These are phyloP conservation scores for Ganoderma meredithae DNA, from an alignment of 1,284 basidiomycete species.

Conservation along the genomic window DNA sequence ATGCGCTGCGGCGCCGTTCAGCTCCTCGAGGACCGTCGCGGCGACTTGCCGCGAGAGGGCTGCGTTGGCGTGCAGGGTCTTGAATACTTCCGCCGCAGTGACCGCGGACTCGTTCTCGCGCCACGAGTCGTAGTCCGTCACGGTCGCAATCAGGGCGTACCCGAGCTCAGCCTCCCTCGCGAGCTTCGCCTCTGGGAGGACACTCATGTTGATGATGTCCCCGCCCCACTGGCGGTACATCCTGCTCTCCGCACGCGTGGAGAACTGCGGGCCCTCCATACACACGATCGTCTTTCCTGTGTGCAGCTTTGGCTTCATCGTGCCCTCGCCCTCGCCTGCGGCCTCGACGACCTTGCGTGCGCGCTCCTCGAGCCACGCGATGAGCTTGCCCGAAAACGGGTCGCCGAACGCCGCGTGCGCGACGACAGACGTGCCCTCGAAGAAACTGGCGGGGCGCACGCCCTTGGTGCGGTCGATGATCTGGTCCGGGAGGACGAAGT, in stretches of 20 bases:
- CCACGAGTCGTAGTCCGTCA: slow-evolving; percentile 94
- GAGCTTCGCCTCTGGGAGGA: slow-evolving; percentile 94
- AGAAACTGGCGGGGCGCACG: slow-evolving; percentile 86
- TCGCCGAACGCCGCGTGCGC: slow-evolving; percentile 96
- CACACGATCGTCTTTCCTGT: slow-evolving; percentile 89
- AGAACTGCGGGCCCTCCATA: slow-evolving; percentile 98
- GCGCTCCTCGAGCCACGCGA: slow-evolving; percentile 72
- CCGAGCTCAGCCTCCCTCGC: slow-evolving; percentile 95
- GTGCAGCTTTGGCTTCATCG: slow-evolving; percentile 72
- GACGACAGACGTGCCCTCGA: slow-evolving; percentile 83
- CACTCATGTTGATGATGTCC: slow-evolving; percentile 97
- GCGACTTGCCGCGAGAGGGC: slow-evolving; percentile 81
- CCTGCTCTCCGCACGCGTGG: slow-evolving; percentile 92
- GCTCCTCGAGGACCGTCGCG: slow-evolving; percentile 79
- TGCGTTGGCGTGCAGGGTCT: slow-evolving; percentile 88
- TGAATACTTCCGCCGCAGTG: slow-evolving; percentile 89
- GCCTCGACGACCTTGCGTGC: slow-evolving; percentile 71
- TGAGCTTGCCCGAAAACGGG: slow-evolving; percentile 77
- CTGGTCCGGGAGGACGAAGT: slow-evolving; percentile 90
- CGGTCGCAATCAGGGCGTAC: slow-evolving; percentile 92
- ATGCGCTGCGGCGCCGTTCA: slow-evolving; percentile 66
- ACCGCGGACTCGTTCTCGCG: slow-evolving; percentile 82
- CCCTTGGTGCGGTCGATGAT: slow-evolving; percentile 98
- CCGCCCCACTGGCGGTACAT: slow-evolving; percentile 96
- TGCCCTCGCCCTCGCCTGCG: slow-evolving; percentile 45